Base-by-base conservation (phyloP, 495 filamentous ascomycete species). In the Lophiostoma macrostomum region DNA sequence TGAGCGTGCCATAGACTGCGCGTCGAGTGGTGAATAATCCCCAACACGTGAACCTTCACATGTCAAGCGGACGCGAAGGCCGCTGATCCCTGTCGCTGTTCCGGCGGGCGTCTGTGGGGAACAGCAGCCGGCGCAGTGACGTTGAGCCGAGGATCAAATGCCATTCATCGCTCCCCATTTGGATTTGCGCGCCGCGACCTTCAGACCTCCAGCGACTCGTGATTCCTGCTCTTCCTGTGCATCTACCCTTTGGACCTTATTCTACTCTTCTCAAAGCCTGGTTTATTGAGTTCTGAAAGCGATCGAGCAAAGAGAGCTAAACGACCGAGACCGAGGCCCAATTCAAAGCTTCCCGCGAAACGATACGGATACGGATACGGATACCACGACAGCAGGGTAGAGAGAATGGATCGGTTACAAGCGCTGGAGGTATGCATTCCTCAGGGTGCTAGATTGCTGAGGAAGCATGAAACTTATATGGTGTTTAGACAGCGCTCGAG, bases 401-500 rank as follows among this genome's bases (percentile, higher is more conserved):
- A n/a, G 27, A 16, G 32, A 30, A 58, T 58, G 55, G 55, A 58
- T 27, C 45, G 55, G 48, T 51, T 58, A 47, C 55, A 53, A n/a
- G 55, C 45, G 32, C 39, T 58, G 24, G 55, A 58, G 55, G 55
- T 58, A 53, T 2, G 27, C 23, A 11, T 3, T 19, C 22, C 31
- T n/a, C n/a, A n/a, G n/a, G 28, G 14, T 19, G 2, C 27, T 4
- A 4, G 2, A 14, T 19, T 7, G 8, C n/a, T 20, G 14, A 2
- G 12, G 3, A n/a, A 20, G 1, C 16, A 23, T 36, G 19, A 4
- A 5, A 18, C 45, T 49, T 23, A 49, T 2, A 5, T 38, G 10
- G 23, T 25, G 31, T 19, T 24, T 57, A 68, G 65, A 51, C 40
- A 12, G 58, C 63, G 13, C 42, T 85, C 53, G 85, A 94, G 68